Evolutionary conservation across 495 filamentous ascomycete genomes (phyloP).

Genomic region (Cladorrhinum samala): DNA sequence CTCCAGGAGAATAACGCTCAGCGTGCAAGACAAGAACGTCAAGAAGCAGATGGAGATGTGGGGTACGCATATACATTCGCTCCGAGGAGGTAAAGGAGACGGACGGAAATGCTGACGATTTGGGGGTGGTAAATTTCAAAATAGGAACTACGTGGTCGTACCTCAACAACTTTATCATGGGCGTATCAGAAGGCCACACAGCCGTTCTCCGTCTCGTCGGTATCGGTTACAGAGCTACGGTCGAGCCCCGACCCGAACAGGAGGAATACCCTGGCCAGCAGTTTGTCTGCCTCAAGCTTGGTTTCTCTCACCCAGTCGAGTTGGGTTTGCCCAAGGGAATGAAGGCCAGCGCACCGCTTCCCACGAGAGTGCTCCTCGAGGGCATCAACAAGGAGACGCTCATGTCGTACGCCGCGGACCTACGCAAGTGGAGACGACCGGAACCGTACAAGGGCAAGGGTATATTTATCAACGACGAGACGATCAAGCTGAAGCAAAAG

Average conservation of each 20-base stretch:
- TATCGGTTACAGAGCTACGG: conserved; percentile 86
- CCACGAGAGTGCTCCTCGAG: conserved; percentile 89
- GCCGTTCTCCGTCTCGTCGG: conserved; percentile 90
- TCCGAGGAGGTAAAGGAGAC: not conserved
- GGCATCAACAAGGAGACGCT: conserved; percentile 77
- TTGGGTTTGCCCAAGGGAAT: conserved; percentile 75
- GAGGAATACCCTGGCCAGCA: conserved; percentile 71
- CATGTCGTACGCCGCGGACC: conserved; percentile 83
- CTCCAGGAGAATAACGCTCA: conserved; percentile 55
- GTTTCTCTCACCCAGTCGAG: conserved; percentile 93
- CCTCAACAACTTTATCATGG: conserved; percentile 80
- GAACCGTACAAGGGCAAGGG: conserved; percentile 99
- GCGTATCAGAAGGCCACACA: conserved; percentile 93
- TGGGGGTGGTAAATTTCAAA: conserved; percentile 14
- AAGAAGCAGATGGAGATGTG: conserved; percentile 92
- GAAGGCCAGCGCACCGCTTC: conserved; percentile 81
- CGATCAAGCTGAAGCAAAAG: conserved; percentile 95
- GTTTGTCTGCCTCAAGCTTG: conserved; percentile 87
- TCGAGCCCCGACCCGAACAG: conserved; percentile 73
- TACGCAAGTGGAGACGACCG: conserved; percentile 80
- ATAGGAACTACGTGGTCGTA: conserved; percentile 83
- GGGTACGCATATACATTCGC: conserved; percentile 57
- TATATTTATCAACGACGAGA: conserved; percentile 95
- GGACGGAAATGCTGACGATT: not conserved
- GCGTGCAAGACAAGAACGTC: conserved; percentile 53